phyloP scores from a whole-genome alignment of 176 grass and related monocot species.

The bread wheat (Triticum aestivum) region DNA sequence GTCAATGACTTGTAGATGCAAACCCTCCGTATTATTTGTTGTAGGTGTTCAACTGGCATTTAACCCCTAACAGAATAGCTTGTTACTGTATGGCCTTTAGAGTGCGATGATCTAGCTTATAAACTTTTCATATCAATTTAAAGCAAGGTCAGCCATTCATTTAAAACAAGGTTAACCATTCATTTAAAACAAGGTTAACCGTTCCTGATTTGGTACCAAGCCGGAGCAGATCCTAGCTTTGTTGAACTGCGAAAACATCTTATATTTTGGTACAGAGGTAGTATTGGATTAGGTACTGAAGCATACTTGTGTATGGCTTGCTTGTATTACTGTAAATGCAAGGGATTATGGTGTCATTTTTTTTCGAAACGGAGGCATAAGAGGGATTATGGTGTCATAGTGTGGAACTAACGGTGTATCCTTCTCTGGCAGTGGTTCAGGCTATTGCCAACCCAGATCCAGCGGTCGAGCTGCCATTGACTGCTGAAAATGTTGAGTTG shows the following conservation, averaged over 20 bases:
- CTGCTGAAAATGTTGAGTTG: slow-evolving; percentile 85
- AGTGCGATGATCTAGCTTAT: not conserved
- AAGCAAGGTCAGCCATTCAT: not conserved
- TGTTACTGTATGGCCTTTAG: not conserved
- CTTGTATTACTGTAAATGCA: not conserved
- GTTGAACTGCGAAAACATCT: not conserved
- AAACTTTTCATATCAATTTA: not conserved
- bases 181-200: not conserved
- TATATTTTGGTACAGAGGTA: too few species aligned
- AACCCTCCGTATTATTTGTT: not conserved
- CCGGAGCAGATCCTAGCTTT: not conserved
- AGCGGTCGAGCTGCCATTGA: slow-evolving; percentile 61
- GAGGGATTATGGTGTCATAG: not conserved
- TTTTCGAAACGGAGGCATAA: too few species aligned
- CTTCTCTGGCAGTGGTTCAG: slow-evolving; percentile 53
- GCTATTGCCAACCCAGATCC: slow-evolving; percentile 68
- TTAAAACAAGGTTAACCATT: not conserved
- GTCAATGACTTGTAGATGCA: not conserved
- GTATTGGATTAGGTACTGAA: not conserved
- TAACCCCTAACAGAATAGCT: not conserved
- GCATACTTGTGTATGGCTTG: not conserved
- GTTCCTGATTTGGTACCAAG: not conserved
- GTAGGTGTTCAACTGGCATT: not conserved
- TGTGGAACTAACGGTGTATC: not conserved
- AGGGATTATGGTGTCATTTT: not conserved